A percentile compares a stretch with the other conserved stretches of the same genome.
These are phyloP conservation scores for Oryza australiensis DNA, from an alignment of 176 grass and related monocot genomes.

Conservation along the genomic window DNA sequence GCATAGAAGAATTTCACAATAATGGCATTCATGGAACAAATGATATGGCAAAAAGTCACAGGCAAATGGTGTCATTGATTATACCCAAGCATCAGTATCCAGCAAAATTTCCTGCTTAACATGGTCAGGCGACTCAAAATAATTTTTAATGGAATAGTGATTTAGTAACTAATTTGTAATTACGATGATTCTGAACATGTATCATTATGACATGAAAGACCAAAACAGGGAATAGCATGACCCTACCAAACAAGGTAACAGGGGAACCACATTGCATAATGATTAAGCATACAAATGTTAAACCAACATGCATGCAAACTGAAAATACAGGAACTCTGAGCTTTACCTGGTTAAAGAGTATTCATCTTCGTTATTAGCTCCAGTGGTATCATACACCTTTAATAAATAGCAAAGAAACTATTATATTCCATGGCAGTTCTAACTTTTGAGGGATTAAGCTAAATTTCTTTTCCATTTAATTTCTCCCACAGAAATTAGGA, in stretches of 20 bases:
- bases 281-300: not conserved
- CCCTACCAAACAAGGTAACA: constrained; percentile 32
- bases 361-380: constrained; percentile 56
- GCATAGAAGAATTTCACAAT: constrained; percentile 15
- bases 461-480: constrained; percentile 29
- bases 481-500: not conserved
- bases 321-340: not conserved
- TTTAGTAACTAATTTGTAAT: constrained; percentile 11
- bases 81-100: constrained; percentile 10
- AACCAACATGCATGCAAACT: constrained; percentile 14
- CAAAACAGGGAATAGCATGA: constrained; percentile 26
- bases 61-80: not conserved
- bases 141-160: constrained; percentile 8
- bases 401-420: constrained; percentile 32
- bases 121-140: constrained; percentile 29
- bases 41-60: constrained; percentile 12
- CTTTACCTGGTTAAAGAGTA: constrained; percentile 69
- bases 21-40: constrained; percentile 15
- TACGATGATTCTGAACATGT: not conserved
- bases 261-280: not conserved
- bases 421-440: constrained; percentile 36
- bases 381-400: constrained; percentile 73
- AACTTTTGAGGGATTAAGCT: constrained; percentile 8
- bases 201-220: constrained; percentile 19
- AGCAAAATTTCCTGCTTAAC: constrained; percentile 4